phyloP scores from a whole-genome alignment of 169 alveolate species.

The Cryptosporidium bovis region DNA sequence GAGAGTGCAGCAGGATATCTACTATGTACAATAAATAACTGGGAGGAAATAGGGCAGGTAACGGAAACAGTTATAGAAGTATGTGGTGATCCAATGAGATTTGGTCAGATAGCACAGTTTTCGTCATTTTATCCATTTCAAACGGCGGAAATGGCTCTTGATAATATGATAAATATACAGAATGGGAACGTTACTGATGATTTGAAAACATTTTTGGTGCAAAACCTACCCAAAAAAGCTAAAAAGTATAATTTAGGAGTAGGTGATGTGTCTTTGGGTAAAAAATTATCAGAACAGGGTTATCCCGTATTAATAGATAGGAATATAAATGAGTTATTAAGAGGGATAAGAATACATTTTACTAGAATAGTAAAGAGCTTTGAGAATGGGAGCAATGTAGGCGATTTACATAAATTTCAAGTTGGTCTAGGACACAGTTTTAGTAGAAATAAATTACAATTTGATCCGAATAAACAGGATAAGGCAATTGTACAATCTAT shows the following conservation, averaged over 20 bases:
- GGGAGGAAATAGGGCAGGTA: constrained; percentile 91
- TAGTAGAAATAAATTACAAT: constrained; percentile 92
- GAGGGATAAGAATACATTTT: constrained; percentile 91
- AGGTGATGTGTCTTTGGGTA: constrained; percentile 86
- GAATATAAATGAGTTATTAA: constrained; percentile 84
- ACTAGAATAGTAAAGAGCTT: constrained; percentile 80
- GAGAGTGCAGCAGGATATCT: constrained; percentile 96
- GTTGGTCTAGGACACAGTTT: constrained; percentile 95
- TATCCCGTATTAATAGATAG: constrained; percentile 83
- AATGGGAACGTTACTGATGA: constrained; percentile 87
- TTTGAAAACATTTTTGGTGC: constrained; percentile 85
- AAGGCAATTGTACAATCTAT: constrained; percentile 96
- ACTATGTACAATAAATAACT: constrained; percentile 88
- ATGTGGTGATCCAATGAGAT: constrained; percentile 84
- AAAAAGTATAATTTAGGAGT: constrained; percentile 85
- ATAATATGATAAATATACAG: constrained; percentile 88
- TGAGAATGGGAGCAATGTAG: constrained; percentile 63
- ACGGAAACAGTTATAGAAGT: constrained; percentile 86
- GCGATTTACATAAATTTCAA: constrained; percentile 89
- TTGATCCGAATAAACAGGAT: constrained; percentile 96
- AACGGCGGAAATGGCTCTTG: constrained; percentile 93
- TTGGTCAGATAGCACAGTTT: constrained; percentile 88
- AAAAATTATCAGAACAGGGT: constrained; percentile 83
- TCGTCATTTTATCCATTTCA: constrained; percentile 91
- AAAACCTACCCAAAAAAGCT: constrained; percentile 88